Base-by-base conservation (phyloP, 257 asterid genomes). In the Nicotiana tomentosiformis region DNA sequence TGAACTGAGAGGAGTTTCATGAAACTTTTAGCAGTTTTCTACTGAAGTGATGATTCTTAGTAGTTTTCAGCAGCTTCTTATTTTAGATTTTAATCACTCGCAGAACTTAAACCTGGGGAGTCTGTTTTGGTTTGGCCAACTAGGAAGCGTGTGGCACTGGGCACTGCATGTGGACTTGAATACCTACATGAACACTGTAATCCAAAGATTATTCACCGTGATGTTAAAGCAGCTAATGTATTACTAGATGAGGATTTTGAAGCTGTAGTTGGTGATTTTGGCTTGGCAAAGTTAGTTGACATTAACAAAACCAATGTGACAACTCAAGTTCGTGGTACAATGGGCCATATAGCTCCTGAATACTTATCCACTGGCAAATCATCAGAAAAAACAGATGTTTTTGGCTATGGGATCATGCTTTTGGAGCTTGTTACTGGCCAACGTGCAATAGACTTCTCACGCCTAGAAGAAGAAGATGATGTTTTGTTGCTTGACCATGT, bases 281-380 rank as follows among this genome's bases (percentile, higher is more conserved):
- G 98, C 66, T 84, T 95, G 90, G 98, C 98, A 12, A 95, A 95
- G 86, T 86, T 95, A 70, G 98, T 95, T 5, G 98, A 95, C 79
- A 90, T 95, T 66, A 88, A 96, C 26, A 89, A 89, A 89, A 93
- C 97, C 32, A 90, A 93, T 20, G 98, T 95, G 5, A 95, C 98
- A 0, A 95, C 98, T 46, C 98, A 95, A 88, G 97, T 95, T 61
- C 96, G 98, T 55, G 98, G 98, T 57, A 95, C 98, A 7, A 95
- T 95, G 98, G 98, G 98, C 66, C 98, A 95, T 87, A 95, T 95
- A 84, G 98, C 98, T 87, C 98, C 98, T 26, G 98, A 93, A 46
- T 95, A 95, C 86, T 83, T 95, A 80, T 95, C 98, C 65, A 95
- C 98, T 1, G 98, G 98, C 18, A 95, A 91, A 87, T 95, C 98